Conservation (phyloP, 371 early-diverging fungal genomes). For the Umbelopsis sp. region DNA sequence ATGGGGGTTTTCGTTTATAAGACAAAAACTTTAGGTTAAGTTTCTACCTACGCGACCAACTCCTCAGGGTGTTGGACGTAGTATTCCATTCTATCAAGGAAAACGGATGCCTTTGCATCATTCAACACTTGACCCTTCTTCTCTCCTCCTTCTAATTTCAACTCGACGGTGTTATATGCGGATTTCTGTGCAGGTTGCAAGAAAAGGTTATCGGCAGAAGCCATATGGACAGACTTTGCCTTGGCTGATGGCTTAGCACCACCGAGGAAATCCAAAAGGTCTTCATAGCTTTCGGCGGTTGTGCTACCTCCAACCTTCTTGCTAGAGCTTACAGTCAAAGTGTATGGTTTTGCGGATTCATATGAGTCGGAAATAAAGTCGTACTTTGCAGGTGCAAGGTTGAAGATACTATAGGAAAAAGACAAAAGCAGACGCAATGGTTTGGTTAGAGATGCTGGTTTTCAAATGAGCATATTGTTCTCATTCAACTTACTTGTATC, state of each 20-base stretch:
- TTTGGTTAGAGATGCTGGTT: not conserved
- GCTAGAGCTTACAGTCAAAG: constrained; percentile 32
- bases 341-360: constrained; percentile 41
- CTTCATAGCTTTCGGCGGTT: constrained; percentile 36
- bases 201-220: constrained; percentile 26
- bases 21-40: too few relatives aligned
- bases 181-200: constrained; percentile 26
- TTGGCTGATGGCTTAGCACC: constrained; percentile 25
- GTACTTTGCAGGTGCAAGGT: constrained; percentile 46
- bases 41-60: constrained; percentile 26
- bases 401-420: constrained; percentile 35
- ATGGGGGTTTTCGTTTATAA: too few relatives aligned
- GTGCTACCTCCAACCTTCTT: constrained; percentile 21
- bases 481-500: constrained; percentile 40
- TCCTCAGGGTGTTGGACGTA: constrained; percentile 51
- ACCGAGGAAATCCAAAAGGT: constrained; percentile 45
- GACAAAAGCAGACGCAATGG: not conserved
- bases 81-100: constrained; percentile 53
- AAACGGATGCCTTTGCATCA: constrained; percentile 40
- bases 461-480: not conserved
- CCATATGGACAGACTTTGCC: constrained; percentile 26
- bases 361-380: constrained; percentile 54
- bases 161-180: constrained; percentile 27
- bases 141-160: constrained; percentile 41
- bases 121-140: constrained; percentile 40